Conservation (phyloP, 805 yeast genomes). For the Cyberlindnera mrakii region DNA sequence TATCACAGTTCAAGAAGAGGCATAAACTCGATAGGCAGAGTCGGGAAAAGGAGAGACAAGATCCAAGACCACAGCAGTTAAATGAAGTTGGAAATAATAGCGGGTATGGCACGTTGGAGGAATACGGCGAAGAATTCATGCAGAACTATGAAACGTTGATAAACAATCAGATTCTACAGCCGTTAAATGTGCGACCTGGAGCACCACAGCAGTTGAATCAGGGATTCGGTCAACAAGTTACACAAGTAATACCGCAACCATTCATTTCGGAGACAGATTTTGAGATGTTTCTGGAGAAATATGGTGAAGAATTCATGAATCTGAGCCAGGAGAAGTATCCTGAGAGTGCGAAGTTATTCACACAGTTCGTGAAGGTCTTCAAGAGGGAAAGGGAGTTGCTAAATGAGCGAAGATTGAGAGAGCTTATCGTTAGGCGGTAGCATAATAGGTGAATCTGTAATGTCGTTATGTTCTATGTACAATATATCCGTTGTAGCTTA, state of each 20-base stretch:
- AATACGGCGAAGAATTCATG: conserved; percentile 4
- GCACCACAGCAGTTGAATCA: conserved; percentile 1
- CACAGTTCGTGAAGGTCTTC: conserved; percentile 3
- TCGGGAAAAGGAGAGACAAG: background rate
- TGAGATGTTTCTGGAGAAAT: conserved; percentile 10
- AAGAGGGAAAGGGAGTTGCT: conserved; percentile 5
- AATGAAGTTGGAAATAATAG: background rate
- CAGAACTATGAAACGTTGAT: conserved; percentile 3
- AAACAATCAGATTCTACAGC: conserved; percentile 1
- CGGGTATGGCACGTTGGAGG: conserved; percentile 1
- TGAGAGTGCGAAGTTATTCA: conserved; percentile 5
- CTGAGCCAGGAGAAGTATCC: conserved; percentile 8
- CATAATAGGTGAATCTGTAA: no score
- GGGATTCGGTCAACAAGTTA: background rate
- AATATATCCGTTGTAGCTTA: background rate
- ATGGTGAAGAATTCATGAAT: conserved; percentile 7
- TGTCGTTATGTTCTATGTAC: no score
- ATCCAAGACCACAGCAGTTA: conserved; percentile 1
- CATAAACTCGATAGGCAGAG: conserved; percentile 37
- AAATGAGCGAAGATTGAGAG: conserved; percentile 9
- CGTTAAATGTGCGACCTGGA: background rate
- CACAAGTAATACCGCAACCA: background rate
- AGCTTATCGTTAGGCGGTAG: conserved; percentile 6
- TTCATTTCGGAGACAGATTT: conserved; percentile 7
- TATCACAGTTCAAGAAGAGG: conserved; percentile 52